These are phyloP conservation scores for Dendrothele bispora DNA, from an alignment of 768 basidiomycete species.

Conservation along the genomic window DNA sequence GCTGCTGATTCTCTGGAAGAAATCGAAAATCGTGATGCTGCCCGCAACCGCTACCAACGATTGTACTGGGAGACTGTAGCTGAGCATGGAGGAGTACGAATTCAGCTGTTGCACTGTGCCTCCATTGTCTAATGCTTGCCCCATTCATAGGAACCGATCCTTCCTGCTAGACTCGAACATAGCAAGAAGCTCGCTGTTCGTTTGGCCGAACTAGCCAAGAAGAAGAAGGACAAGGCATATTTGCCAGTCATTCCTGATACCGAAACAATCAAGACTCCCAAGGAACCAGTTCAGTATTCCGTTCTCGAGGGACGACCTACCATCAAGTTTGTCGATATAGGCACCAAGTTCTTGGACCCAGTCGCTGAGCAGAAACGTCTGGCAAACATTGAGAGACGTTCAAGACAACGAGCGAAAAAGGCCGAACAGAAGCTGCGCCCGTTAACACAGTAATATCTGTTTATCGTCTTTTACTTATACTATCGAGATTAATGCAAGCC, in stretches of 20 bases:
- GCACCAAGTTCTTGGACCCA: conserved; percentile 64
- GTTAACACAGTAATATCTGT: background rate
- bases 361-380: conserved; percentile 52
- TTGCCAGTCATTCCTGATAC: conserved; percentile 39
- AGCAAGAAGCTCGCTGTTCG: conserved; percentile 41
- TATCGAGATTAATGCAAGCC: background rate
- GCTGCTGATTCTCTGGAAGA: conserved; percentile 66
- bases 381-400: conserved; percentile 48
- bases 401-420: conserved; percentile 26
- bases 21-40: conserved; percentile 51
- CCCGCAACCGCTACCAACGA: conserved; percentile 65
- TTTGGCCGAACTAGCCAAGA: conserved; percentile 29
- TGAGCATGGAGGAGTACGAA: conserved; percentile 66
- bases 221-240: conserved; percentile 37
- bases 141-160: conserved; percentile 54
- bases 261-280: conserved; percentile 35
- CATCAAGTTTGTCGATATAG: conserved; percentile 73
- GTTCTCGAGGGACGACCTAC: conserved; percentile 48
- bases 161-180: conserved; percentile 55
- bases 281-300: conserved; percentile 35
- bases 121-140: background rate
- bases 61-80: conserved; percentile 79
- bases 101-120: no score
- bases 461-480: background rate
- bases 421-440: conserved; percentile 16